Percentiles rank a stretch among this genome's conserved stretches.
These are phyloP conservation scores for Ilex aquifolium DNA, from an alignment of 257 asterid species.

Conservation along the genomic window DNA sequence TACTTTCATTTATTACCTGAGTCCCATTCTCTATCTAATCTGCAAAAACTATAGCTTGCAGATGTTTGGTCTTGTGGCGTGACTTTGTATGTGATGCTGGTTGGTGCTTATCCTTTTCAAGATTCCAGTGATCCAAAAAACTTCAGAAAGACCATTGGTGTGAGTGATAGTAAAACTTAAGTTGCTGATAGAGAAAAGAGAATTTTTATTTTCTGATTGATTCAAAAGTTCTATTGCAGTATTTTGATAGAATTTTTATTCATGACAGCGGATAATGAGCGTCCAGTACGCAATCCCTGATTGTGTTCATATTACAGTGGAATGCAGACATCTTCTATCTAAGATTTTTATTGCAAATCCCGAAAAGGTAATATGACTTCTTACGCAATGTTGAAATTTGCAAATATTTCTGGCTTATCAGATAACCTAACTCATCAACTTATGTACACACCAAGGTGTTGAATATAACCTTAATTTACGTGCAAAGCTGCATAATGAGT, in stretches of 20 bases:
- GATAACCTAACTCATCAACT: too few relatives aligned
- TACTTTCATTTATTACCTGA: neutral
- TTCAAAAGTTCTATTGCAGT: conserved; percentile 1
- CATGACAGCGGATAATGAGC: conserved; percentile 32
- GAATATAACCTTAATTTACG: too few relatives aligned
- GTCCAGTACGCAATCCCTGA: conserved; percentile 34
- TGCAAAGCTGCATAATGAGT: too few relatives aligned
- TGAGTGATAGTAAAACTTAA: conserved; percentile 14
- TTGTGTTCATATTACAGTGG: conserved; percentile 23
- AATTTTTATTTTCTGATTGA: neutral
- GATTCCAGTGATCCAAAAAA: conserved; percentile 36
- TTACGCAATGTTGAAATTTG: too few relatives aligned
- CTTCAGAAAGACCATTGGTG: conserved; percentile 29
- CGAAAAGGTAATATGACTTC: conserved; percentile 22
- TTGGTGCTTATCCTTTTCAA: conserved; percentile 39
- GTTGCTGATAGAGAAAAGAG: too few relatives aligned
- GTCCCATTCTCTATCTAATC: conserved; percentile 8
- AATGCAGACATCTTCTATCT: conserved; percentile 30
- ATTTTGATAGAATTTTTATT: conserved; percentile 8
- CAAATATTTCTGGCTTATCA: too few relatives aligned
- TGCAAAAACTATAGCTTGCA: conserved; percentile 24
- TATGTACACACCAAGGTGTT: too few relatives aligned
- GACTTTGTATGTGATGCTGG: conserved; percentile 36
- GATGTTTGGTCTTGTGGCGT: conserved; percentile 52
- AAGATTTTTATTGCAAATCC: conserved; percentile 37